Conservation (phyloP, 345 rosid genomes). For the Zanthoxylum bungeanum region DNA sequence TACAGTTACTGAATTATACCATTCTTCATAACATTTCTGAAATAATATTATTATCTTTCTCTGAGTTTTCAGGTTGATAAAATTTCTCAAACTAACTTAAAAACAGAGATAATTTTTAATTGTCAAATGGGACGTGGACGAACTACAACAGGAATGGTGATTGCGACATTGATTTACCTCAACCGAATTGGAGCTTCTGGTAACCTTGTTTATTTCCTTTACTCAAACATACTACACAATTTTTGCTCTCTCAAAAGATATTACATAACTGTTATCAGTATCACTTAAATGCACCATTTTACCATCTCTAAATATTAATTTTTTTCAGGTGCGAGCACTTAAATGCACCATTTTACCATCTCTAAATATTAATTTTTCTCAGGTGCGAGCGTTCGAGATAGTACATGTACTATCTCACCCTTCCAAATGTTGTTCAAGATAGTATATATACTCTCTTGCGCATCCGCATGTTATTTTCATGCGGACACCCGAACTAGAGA, state of each 20-base stretch:
- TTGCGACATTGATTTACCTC: conserved; percentile 88
- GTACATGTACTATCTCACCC: no score
- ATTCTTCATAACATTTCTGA: background rate
- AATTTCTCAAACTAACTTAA: conserved; percentile 71
- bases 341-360: no score
- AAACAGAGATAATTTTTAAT: conserved; percentile 77
- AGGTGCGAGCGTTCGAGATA: no score
- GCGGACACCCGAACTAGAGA: no score
- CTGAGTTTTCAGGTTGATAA: conserved; percentile 63
- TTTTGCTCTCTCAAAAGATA: conserved; percentile 2
- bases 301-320: no score
- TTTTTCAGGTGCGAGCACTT: no score
- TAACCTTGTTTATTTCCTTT: conserved; percentile 32
- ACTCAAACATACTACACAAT: background rate
- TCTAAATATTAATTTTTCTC: no score
- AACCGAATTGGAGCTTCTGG: conserved; percentile 90
- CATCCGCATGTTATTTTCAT: no score
- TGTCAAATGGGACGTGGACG: conserved; percentile 99
- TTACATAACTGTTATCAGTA: background rate
- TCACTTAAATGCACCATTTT: background rate
- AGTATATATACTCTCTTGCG: no score
- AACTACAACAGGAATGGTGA: conserved; percentile 98
- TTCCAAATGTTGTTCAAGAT: no score
- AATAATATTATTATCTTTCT: conserved; percentile 7
- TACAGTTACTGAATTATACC: no score